phyloP scores from a whole-genome alignment of 306 rosid genomes.

The Cicer judaicum region DNA sequence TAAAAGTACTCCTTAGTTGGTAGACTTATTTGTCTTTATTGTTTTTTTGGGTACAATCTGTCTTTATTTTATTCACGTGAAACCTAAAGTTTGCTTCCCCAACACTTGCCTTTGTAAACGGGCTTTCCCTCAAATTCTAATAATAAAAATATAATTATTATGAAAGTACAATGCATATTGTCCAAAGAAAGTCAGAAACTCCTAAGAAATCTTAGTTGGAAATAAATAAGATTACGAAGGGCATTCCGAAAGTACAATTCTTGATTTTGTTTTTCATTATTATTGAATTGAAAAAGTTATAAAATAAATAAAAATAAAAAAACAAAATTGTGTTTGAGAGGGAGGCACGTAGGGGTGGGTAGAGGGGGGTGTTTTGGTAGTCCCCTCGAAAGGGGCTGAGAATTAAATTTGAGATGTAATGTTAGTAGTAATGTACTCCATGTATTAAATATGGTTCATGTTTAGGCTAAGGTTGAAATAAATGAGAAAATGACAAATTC shows the following conservation, averaged over 20 bases:
- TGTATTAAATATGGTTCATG: neutral
- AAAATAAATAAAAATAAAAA: too few species aligned
- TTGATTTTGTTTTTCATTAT: conserved; percentile 16
- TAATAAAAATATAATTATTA: neutral
- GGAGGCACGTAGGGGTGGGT: conserved; percentile 36
- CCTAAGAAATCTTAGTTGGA: neutral
- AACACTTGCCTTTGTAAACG: neutral
- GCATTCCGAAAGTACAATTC: neutral
- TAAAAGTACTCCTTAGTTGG: neutral
- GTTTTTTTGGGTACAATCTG: neutral
- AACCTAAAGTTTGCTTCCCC: neutral
- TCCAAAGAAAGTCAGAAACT: too few species aligned
- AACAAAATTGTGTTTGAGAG: neutral
- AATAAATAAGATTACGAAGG: neutral
- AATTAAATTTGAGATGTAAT: conserved; percentile 11
- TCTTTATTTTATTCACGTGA: conserved; percentile 15
- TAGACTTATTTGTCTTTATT: neutral
- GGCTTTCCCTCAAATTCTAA: neutral
- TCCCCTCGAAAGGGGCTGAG: conserved; percentile 2
- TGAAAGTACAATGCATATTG: neutral
- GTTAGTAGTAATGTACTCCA: neutral
- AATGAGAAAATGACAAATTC: conserved; percentile 37
- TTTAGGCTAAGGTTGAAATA: conserved; percentile 27
- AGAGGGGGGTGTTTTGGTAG: conserved; percentile 30
- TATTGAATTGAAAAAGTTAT: neutral